phyloP scores from a whole-genome alignment of 345 rosid genomes.

The Schrenkiella parvula region DNA sequence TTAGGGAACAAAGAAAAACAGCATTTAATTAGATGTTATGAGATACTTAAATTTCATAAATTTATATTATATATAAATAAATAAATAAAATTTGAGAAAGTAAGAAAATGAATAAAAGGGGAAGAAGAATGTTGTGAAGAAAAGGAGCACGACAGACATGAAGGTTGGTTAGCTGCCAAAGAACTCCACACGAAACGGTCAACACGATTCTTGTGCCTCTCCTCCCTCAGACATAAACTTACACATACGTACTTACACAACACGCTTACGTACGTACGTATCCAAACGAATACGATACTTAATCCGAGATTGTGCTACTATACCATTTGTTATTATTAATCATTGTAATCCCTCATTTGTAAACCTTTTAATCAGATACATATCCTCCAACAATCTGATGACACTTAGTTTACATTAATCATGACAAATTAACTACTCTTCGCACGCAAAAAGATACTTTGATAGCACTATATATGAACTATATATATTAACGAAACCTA shows the following conservation, averaged over 20 bases:
- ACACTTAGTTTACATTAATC: not conserved
- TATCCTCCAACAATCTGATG: not conserved
- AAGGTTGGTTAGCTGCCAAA: slow-evolving; percentile 40
- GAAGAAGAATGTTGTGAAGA: slow-evolving; percentile 31
- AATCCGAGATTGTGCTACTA: not conserved
- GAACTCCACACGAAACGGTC: slow-evolving; percentile 75
- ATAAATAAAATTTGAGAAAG: not conserved
- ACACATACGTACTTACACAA: not conserved
- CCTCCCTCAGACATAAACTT: slow-evolving; percentile 25
- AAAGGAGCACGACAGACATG: slow-evolving; percentile 41
- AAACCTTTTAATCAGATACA: not conserved
- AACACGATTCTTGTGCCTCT: slow-evolving; percentile 81
- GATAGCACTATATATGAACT: too few species aligned
- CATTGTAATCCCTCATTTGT: not conserved
- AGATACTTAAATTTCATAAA: not conserved
- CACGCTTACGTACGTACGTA: not conserved
- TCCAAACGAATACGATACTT: slow-evolving; percentile 3
- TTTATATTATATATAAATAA: not conserved
- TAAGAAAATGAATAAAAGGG: not conserved
- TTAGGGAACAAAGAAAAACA: not conserved
- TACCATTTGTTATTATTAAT: slow-evolving; percentile 3
- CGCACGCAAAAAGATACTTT: too few species aligned
- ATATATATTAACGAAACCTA: too few species aligned
- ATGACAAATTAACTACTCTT: not conserved
- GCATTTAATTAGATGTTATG: not conserved